Conservation (phyloP, 2,329 filamentous ascomycete genomes). For the Anthostomella pinea region DNA sequence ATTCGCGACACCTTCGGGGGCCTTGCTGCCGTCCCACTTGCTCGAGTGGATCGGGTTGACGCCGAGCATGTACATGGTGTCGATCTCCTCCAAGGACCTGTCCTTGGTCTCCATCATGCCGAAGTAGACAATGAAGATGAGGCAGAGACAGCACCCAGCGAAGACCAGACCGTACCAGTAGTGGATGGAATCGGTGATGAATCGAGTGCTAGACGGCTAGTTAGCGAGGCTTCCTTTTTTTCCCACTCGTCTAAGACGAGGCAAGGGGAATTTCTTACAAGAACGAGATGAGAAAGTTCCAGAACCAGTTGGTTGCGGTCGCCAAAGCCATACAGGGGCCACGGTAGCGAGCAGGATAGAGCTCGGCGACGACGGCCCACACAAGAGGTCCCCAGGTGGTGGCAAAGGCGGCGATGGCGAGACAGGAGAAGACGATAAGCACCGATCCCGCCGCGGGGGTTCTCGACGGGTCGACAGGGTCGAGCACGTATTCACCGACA, state of each 20-base stretch:
- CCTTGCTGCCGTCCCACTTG: conserved; percentile 34
- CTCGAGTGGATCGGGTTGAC: conserved; percentile 49
- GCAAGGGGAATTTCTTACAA: conserved; percentile 33
- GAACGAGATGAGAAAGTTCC: conserved; percentile 60
- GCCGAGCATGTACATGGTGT: conserved; percentile 65
- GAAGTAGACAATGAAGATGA: conserved; percentile 67
- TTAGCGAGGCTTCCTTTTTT: conserved; percentile 19
- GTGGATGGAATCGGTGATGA: conserved; percentile 67
- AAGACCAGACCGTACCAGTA: conserved; percentile 72
- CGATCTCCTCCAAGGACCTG: conserved; percentile 71
- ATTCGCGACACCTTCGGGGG: too few relatives aligned
- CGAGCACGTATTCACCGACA: conserved; percentile 45
- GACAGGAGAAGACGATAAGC: conserved; percentile 66
- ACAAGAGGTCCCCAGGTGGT: conserved; percentile 68
- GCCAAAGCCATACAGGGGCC: conserved; percentile 54
- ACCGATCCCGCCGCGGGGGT: conserved; percentile 51
- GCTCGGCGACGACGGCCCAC: conserved; percentile 63
- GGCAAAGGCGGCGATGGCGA: conserved; percentile 67
- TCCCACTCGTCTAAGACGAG: neutral
- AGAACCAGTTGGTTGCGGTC: conserved; percentile 60
- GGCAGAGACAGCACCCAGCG: conserved; percentile 62
- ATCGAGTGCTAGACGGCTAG: conserved; percentile 52
- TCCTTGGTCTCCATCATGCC: conserved; percentile 73
- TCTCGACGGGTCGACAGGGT: conserved; percentile 39
- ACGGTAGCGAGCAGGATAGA: conserved; percentile 59